Percentiles rank a stretch among this genome's conserved stretches.
phyloP scores from a whole-genome alignment of 495 filamentous ascomycete species.

The Terfezia boudieri region DNA sequence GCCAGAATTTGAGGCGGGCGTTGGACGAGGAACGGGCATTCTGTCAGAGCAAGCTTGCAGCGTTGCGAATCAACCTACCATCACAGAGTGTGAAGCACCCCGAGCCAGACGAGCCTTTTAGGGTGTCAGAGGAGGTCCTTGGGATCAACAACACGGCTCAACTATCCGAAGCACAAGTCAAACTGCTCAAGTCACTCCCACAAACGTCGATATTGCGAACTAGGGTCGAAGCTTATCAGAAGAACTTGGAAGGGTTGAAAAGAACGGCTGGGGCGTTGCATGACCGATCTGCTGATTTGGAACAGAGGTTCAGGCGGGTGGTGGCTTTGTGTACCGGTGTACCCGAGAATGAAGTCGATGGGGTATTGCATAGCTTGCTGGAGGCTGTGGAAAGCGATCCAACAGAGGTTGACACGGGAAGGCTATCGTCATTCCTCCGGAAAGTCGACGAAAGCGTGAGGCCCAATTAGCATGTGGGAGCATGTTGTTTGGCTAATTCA shows the following conservation, averaged over 20 bases:
- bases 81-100: not conserved
- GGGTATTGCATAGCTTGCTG: slow-evolving; percentile 35
- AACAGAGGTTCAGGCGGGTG: slow-evolving; percentile 45
- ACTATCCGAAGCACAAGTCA: slow-evolving; percentile 7
- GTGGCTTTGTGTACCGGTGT: slow-evolving; percentile 47
- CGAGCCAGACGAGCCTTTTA: not conserved
- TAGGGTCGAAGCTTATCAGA: slow-evolving; percentile 26
- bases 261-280: slow-evolving; percentile 29
- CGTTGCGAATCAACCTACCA: not conserved
- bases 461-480: no score
- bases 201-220: slow-evolving; percentile 10
- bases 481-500: no score
- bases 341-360: slow-evolving; percentile 39
- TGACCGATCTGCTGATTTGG: slow-evolving; percentile 39
- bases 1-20: slow-evolving; percentile 27
- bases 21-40: slow-evolving; percentile 27
- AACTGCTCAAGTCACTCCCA: slow-evolving; percentile 7
- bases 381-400: slow-evolving; percentile 53
- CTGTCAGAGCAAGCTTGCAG: not conserved
- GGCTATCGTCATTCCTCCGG: slow-evolving; percentile 49
- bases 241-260: slow-evolving; percentile 25
- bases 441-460: slow-evolving; percentile 33
- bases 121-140: slow-evolving; percentile 20
- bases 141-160: not conserved
- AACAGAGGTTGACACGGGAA: slow-evolving; percentile 40